phyloP scores from a whole-genome alignment of 225 moss, liverwort and hornwort species.

The Ulota crispa region DNA sequence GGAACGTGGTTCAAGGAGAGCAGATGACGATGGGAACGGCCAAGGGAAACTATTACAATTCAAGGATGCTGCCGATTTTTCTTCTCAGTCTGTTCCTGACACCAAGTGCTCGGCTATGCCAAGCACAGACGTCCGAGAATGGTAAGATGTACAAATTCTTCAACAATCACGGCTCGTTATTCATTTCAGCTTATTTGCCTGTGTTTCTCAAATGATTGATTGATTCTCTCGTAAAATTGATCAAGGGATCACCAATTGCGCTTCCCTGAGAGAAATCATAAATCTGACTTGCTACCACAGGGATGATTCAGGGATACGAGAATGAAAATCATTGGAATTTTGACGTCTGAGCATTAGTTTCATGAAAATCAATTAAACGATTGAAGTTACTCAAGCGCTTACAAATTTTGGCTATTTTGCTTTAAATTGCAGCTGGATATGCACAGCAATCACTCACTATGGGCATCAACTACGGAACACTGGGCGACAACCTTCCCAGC shows the following conservation, averaged over 20 bases:
- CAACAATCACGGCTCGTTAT: background rate
- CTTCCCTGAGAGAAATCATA: background rate
- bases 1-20: background rate
- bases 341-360: background rate
- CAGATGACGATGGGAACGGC: background rate
- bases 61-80: conserved; percentile 18
- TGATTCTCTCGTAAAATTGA: background rate
- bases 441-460: conserved; percentile 38
- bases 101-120: conserved; percentile 19
- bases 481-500: conserved; percentile 60
- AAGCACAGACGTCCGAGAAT: conserved; percentile 14
- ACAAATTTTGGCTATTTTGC: background rate
- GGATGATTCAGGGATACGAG: background rate
- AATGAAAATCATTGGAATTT: background rate
- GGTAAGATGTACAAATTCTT: conserved; percentile 13
- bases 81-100: conserved; percentile 24
- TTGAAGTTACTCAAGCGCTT: background rate
- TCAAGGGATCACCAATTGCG: background rate
- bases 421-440: conserved; percentile 31
- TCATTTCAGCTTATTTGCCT: background rate
- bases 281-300: background rate
- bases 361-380: background rate
- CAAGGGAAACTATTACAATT: background rate
- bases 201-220: background rate
- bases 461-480: conserved; percentile 66